These are phyloP conservation scores for Diaporthe longicolla DNA, from an alignment of 2,329 filamentous ascomycete genomes.

Conservation along the genomic window DNA sequence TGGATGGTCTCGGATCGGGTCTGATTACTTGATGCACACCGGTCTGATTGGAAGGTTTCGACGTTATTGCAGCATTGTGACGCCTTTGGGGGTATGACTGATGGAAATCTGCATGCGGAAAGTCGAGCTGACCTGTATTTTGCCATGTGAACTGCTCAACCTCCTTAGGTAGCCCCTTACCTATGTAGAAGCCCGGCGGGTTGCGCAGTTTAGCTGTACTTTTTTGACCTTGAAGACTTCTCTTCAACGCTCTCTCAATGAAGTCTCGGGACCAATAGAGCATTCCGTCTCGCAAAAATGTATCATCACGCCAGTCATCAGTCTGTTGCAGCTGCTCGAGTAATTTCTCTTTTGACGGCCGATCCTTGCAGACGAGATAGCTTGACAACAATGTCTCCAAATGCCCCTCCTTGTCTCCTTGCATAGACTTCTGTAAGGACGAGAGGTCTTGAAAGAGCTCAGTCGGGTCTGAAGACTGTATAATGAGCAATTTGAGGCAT, in stretches of 20 bases:
- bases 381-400: neutral
- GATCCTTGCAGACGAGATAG: slow-evolving; percentile 10
- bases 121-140: neutral
- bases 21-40: neutral
- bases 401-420: neutral
- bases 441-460: neutral
- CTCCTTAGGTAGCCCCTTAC: neutral
- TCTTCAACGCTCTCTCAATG: slow-evolving; percentile 12
- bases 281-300: neutral
- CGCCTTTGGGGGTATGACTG: neutral
- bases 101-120: no score
- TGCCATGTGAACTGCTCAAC: neutral
- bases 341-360: neutral
- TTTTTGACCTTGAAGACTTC: slow-evolving; percentile 2
- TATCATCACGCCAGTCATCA: neutral
- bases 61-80: neutral
- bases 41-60: neutral
- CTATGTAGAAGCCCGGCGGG: neutral
- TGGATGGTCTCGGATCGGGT: neutral
- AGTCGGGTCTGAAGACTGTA: slow-evolving; percentile 8
- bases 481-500: slow-evolving; percentile 15
- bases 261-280: slow-evolving; percentile 10
- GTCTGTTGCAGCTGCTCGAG: neutral
- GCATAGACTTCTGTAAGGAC: neutral
- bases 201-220: neutral